These are phyloP conservation scores for Daedaleopsis sinensis DNA, from an alignment of 768 basidiomycete genomes.

Conservation along the genomic window DNA sequence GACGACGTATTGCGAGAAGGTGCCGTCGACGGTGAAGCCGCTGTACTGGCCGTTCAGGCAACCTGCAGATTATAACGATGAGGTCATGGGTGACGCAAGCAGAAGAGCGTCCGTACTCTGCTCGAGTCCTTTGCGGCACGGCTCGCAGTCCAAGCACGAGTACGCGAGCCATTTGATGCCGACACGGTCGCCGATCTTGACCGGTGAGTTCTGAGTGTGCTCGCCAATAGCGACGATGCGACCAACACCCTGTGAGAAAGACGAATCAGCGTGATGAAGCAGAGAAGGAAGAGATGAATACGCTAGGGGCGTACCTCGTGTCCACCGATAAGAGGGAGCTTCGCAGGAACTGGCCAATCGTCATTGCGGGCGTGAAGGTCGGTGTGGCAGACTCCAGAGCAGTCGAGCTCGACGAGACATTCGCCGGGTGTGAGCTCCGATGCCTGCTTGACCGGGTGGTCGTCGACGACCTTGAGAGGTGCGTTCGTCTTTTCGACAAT, in stretches of 20 bases:
- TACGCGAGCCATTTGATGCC: slow-evolving; percentile 84
- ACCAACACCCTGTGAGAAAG: slow-evolving; percentile 67
- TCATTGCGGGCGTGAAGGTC: slow-evolving; percentile 75
- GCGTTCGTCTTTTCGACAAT: slow-evolving; percentile 37
- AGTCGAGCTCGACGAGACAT: slow-evolving; percentile 75
- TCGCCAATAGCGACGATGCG: slow-evolving; percentile 78
- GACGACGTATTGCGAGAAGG: slow-evolving; percentile 72
- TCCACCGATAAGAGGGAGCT: slow-evolving; percentile 73
- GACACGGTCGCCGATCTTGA: slow-evolving; percentile 78
- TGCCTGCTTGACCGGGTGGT: slow-evolving; percentile 59
- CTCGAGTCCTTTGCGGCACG: slow-evolving; percentile 74
- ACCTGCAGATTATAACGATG: slow-evolving; percentile 37
- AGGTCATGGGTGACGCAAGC: neutral
- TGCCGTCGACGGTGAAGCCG: slow-evolving; percentile 79
- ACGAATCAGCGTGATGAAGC: neutral
- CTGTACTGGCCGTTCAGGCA: slow-evolving; percentile 62
- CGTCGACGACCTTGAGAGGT: slow-evolving; percentile 36
- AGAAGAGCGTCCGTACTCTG: slow-evolving; percentile 50
- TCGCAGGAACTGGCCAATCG: slow-evolving; percentile 81
- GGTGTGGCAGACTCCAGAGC: slow-evolving; percentile 86
- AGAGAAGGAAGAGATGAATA: neutral
- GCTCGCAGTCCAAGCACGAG: slow-evolving; percentile 75
- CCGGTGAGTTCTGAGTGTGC: slow-evolving; percentile 56
- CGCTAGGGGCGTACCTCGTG: slow-evolving; percentile 50
- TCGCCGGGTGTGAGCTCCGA: slow-evolving; percentile 67